Conservation (phyloP, 768 basidiomycete species). For the Termitomyces sp. region DNA sequence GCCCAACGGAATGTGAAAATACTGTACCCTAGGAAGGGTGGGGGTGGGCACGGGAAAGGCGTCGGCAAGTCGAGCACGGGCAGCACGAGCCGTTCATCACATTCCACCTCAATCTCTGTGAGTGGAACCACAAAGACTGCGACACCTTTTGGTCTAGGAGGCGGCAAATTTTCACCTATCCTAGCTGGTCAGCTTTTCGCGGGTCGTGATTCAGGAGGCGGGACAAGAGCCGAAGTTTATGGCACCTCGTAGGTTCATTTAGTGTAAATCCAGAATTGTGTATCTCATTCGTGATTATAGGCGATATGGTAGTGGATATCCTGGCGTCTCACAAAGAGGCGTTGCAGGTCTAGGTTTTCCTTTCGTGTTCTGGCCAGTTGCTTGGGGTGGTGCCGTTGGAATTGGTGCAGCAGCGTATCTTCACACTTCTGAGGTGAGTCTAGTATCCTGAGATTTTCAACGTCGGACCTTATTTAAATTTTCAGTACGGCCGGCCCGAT, state of each 20-base stretch:
- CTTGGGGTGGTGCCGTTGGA: constrained; percentile 34
- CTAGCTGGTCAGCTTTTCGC: constrained; percentile 33
- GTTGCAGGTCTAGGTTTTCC: constrained; percentile 45
- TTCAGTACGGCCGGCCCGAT: constrained; percentile 40
- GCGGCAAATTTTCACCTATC: constrained; percentile 25
- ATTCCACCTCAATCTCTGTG: constrained; percentile 4
- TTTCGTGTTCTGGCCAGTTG: constrained; percentile 54
- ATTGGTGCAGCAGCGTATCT: constrained; percentile 18
- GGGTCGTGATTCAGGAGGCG: constrained; percentile 44
- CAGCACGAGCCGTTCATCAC: neutral
- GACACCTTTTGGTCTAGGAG: constrained; percentile 17
- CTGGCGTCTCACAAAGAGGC: constrained; percentile 34
- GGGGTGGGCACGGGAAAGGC: constrained; percentile 13
- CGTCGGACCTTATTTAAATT: neutral
- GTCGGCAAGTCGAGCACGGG: neutral
- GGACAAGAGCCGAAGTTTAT: constrained; percentile 33
- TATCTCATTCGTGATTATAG: constrained; percentile 22
- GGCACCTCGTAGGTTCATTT: constrained; percentile 31
- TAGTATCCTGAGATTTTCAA: neutral
- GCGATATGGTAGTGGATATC: constrained; percentile 55
- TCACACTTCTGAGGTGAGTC: constrained; percentile 34
- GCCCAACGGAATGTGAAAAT: constrained; percentile 1
- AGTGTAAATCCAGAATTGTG: neutral
- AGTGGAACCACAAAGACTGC: constrained; percentile 13
- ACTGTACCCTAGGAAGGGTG: constrained; percentile 25